Base-by-base conservation (phyloP, 257 asterid species). In the Plantago major region DNA sequence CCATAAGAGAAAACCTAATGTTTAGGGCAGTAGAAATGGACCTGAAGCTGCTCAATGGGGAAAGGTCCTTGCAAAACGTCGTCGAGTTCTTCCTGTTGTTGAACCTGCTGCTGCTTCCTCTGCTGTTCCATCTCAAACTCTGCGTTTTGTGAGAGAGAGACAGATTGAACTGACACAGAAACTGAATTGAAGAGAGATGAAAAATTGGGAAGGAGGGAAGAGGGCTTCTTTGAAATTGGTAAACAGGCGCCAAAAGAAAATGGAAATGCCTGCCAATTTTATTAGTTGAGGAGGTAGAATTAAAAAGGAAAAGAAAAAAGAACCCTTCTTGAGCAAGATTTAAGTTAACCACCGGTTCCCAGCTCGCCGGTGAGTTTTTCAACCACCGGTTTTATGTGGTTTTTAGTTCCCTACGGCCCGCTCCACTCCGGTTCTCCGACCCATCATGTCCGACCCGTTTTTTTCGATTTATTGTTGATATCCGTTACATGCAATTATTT, bases 31-130 rank as follows among this genome's bases (percentile, higher is more conserved):
- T 17, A 3, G 14, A 42, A 48, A 52, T 60, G 60, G 18, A 89
- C 95, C 95, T 87, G 97, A 60, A 87, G 95, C 69, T 84, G 89
- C 67, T 89, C 95, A 57, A 89, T 64, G 9, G 94, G 97, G 47
- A 72, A 79, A 68, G 97, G 97, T 51, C 94, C 95, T 6, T 84
- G 87, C 65, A 83, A 95, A 63, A 83, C 52, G 13, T 88, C 96
- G 17, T 87, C 97, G 0, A 42, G 4, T 62, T 88, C 98, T 40
- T 82, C 91, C 37, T 65, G 74, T 52, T 78, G 87, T 50, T 75
- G 85, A 60, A 78, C 60, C 58, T 7, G 10, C 60, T 74, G 66
- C 71, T 74, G 82, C 80, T 66, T 83, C 57, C 84, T 84, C 67
- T 79, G 96, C 68, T 85, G 97, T 67, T 90, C 96, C 97, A 87